Base-by-base conservation (phyloP, 208 protist genomes). In the Acanthamoeba lenticulata region DNA sequence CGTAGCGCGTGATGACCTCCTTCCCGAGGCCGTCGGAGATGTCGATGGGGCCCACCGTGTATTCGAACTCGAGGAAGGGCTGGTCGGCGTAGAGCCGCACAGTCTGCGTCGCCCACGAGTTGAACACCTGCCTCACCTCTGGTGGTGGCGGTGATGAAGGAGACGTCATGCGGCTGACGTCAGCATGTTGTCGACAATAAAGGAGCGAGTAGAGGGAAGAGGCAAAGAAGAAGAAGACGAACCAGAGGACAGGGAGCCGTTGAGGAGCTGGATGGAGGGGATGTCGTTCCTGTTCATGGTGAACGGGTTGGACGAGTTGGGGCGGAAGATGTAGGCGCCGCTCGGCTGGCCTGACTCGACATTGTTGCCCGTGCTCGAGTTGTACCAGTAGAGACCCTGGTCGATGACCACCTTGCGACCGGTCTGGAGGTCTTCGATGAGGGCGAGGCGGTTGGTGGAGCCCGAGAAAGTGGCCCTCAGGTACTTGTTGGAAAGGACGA, bases 271-370 rank as follows among this genome's bases (percentile, higher is more conserved):
- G 24, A 79, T 79, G 6, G 67, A 29, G 67, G 67, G 36, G 36
- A 79, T n/a, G 67, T 79, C 44, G 9, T 79, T 36, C 67, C 44
- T 79, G 67, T 17, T 79, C 67, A 79, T 79, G 67, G 38, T 65
- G 36, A 92, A 72, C 34, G 86, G 34, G 55, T 92, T 49, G 27
- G 86, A 74, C 55, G 42, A 32, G 60, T 92, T 92, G n/a, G 86
- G 86, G 24, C 86, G 34, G 60, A 92, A 92, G 38, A 92, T 92
- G 44, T 92, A 92, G 9, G 86, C 86, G n/a, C 86, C 86, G 27
- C 36, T 77, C 5, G 86, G 42, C 45, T 92, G 55, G 29, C 13
- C 40, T 0, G 86, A 72, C 7, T 24, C n/a, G 34, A 42, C 44
- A 55, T 72, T 74, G 55, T 92, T 92, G 4, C 79, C 79, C 32